Percentiles rank a stretch among this genome's conserved stretches.
Evolutionary conservation across 2,329 filamentous ascomycete species (phyloP).

Genomic region (Karstenula rhodostoma): DNA sequence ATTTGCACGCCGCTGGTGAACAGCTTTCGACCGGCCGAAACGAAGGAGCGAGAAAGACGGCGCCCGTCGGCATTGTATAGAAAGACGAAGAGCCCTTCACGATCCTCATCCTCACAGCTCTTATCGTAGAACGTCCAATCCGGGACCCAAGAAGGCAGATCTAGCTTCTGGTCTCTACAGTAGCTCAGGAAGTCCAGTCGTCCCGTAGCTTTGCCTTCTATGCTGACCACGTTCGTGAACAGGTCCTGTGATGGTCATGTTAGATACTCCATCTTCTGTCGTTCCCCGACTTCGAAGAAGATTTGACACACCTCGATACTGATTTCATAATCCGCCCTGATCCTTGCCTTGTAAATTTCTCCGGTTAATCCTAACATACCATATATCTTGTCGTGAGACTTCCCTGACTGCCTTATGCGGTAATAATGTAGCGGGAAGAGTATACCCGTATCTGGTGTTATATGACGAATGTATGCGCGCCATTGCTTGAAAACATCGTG

Average conservation of each 20-base stretch:
- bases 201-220: background rate
- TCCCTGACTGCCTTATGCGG: background rate
- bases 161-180: background rate
- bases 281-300: background rate
- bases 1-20: background rate
- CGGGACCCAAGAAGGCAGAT: background rate
- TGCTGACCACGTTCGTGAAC: background rate
- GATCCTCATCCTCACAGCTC: background rate
- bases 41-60: background rate
- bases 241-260: background rate
- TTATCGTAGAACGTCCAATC: background rate
- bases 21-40: background rate
- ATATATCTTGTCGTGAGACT: background rate
- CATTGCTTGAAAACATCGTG: background rate
- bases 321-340: background rate
- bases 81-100: background rate
- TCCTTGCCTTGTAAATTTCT: background rate
- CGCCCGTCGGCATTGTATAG: background rate
- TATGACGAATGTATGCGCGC: background rate
- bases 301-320: background rate
- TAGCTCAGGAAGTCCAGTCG: background rate
- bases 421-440: background rate
- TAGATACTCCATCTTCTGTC: no score
- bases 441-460: background rate
- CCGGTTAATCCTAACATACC: background rate